Percentiles rank a stretch among this genome's conserved stretches.
Evolutionary conservation across 768 basidiomycete species (phyloP).

Genomic region (Phlebiopsis flavidoalba): DNA sequence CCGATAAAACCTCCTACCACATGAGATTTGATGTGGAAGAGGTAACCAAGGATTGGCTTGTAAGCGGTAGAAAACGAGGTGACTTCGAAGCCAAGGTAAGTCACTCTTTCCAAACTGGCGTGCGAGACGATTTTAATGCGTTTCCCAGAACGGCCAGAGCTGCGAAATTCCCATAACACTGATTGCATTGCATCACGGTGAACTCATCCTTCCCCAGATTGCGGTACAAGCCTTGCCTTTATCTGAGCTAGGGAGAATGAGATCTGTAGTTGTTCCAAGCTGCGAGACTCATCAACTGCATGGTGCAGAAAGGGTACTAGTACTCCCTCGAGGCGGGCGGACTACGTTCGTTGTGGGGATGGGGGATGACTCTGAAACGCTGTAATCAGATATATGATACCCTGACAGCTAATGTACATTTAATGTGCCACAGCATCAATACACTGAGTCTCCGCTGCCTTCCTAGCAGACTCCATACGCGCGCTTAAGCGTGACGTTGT

Average conservation of each 20-base stretch:
- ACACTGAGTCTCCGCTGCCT: too few species aligned
- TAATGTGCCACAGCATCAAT: too few species aligned
- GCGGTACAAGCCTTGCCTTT: conserved; percentile 56
- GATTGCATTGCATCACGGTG: conserved; percentile 84
- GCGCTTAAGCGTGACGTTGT: too few species aligned
- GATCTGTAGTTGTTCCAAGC: conserved; percentile 53
- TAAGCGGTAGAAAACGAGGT: conserved; percentile 84
- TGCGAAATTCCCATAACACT: conserved; percentile 64
- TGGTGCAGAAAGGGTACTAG: conserved; percentile 74
- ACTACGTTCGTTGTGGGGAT: conserved; percentile 79
- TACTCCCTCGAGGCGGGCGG: conserved; percentile 78
- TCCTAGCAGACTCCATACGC: too few species aligned
- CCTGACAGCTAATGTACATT: too few species aligned
- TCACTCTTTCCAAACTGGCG: not conserved
- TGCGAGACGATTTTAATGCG: not conserved
- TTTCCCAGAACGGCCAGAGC: conserved; percentile 52
- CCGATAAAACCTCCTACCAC: conserved; percentile 37
- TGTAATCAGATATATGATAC: not conserved
- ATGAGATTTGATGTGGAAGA: conserved; percentile 84
- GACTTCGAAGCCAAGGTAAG: conserved; percentile 72
- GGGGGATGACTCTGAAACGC: conserved; percentile 33
- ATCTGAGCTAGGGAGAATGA: conserved; percentile 48
- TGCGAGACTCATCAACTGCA: conserved; percentile 81
- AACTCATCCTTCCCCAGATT: conserved; percentile 72
- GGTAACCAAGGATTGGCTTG: conserved; percentile 79